These are phyloP conservation scores for Xenosphaeropsis pyriputrescens DNA, from an alignment of 2,329 filamentous ascomycete species.

Conservation along the genomic window DNA sequence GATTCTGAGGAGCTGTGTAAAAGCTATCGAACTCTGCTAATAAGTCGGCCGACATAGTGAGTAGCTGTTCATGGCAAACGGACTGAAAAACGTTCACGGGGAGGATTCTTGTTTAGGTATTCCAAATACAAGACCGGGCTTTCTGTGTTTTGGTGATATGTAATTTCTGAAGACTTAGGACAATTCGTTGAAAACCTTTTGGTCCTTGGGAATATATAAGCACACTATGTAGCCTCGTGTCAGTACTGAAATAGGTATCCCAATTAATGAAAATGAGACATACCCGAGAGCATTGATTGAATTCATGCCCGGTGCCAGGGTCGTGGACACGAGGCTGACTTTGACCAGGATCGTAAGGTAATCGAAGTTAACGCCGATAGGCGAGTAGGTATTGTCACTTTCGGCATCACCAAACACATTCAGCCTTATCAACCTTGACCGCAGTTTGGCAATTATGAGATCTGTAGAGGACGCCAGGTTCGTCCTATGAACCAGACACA, in stretches of 20 bases:
- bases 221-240: too few relatives aligned
- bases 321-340: neutral
- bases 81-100: too few relatives aligned
- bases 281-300: too few relatives aligned
- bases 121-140: too few relatives aligned
- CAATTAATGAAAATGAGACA: too few relatives aligned
- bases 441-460: slow-evolving; percentile 25
- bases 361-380: neutral
- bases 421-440: neutral
- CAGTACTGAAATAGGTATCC: too few relatives aligned
- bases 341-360: neutral
- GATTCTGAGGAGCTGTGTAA: slow-evolving; percentile 20
- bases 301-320: too few relatives aligned
- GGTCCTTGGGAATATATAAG: too few relatives aligned
- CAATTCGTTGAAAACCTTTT: too few relatives aligned
- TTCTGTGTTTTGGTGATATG: too few relatives aligned
- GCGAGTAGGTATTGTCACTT: neutral
- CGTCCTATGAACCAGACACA: neutral
- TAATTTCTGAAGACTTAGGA: too few relatives aligned
- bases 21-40: slow-evolving; percentile 46
- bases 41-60: slow-evolving; percentile 46
- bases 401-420: slow-evolving; percentile 1
- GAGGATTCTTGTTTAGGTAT: too few relatives aligned
- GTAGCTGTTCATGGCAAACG: neutral
- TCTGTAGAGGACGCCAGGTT: slow-evolving; percentile 38